Percentiles rank a stretch among this genome's conserved stretches.
Conservation (phyloP, 495 filamentous ascomycete genomes). For the Xylaria cubensis region DNA sequence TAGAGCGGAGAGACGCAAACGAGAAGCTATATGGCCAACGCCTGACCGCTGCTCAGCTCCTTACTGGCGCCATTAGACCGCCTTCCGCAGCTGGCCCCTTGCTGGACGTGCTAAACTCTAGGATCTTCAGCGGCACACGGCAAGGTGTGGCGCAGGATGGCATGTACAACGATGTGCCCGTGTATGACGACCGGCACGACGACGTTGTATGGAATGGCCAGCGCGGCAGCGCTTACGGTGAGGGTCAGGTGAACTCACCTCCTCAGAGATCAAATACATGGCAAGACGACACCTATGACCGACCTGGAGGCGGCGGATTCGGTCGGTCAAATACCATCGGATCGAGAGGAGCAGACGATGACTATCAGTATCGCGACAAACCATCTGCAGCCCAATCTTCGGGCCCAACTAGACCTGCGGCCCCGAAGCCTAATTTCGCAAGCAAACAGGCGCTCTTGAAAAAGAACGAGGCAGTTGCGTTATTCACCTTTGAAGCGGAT, state of each 20-base stretch:
- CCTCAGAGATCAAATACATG: constrained; percentile 80
- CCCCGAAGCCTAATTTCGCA: constrained; percentile 84
- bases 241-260: constrained; percentile 74
- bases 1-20: constrained; percentile 95
- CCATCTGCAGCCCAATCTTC: constrained; percentile 46
- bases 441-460: constrained; percentile 69
- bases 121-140: constrained; percentile 76
- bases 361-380: constrained; percentile 67
- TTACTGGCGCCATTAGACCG: constrained; percentile 76
- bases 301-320: constrained; percentile 57
- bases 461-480: constrained; percentile 83
- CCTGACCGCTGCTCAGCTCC: constrained; percentile 80
- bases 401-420: constrained; percentile 72
- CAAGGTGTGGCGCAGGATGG: constrained; percentile 53
- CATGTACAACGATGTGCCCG: constrained; percentile 95
- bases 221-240: constrained; percentile 75
- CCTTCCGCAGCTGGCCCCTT: constrained; percentile 84
- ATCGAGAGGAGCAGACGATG: constrained; percentile 50
- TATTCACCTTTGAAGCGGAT: constrained; percentile 93
- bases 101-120: constrained; percentile 80
- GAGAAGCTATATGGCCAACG: constrained; percentile 89
- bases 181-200: constrained; percentile 89
- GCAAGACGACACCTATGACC: constrained; percentile 89
- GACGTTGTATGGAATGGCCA: constrained; percentile 92
- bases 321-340: constrained; percentile 52